Evolutionary conservation across 2,329 filamentous ascomycete genomes (phyloP), one percentile per base, ranked within the genome.

Genomic region (Cordyceps pruinosa): DNA sequence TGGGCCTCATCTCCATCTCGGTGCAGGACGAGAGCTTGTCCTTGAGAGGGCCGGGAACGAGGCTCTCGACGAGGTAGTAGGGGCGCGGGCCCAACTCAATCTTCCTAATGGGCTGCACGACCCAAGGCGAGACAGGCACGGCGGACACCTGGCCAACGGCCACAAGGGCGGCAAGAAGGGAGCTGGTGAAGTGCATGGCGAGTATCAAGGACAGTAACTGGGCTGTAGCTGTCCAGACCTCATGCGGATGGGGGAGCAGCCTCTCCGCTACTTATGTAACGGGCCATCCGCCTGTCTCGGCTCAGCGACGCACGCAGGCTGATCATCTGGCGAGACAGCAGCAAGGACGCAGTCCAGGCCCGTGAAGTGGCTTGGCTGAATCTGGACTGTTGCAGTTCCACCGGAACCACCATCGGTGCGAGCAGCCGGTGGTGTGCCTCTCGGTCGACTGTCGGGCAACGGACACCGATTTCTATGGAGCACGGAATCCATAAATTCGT

Each of bases 81-180:
- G 85, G 85, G 10, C 85, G 78, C 2, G 83, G 82, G 7, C 84
- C 85, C 4, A 87, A 73, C 52, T 85, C 79, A 59, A 87, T 76
- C 60, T 73, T 73, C 60, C 69, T 74, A 63, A 79, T 70, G 37
- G 72, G 70, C 60, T 69, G 65, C 60, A 66, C 62, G 23, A 59
- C 50, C 49, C 53, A 56, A 37, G 56, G 28, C 37, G 63, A 59
- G 41, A 45, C 64, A 6, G 70, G 70, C 49, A 60, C 61, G 25
- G 68, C 70, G 4, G 58, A 59, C 23, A 61, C 67, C 28, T 65
- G 65, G 56, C 61, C 63, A 39, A 64, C 60, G 23, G 61, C 66
- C 39, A 64, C 68, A 5, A 74, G 63, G 57, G 68, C 66, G 8
- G 66, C 64, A 57, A 70, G 39, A 44, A 68, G 59, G 25, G 66